These are phyloP conservation scores for Thelonectria blattea DNA, from an alignment of 2,329 filamentous ascomycete genomes.

Conservation along the genomic window DNA sequence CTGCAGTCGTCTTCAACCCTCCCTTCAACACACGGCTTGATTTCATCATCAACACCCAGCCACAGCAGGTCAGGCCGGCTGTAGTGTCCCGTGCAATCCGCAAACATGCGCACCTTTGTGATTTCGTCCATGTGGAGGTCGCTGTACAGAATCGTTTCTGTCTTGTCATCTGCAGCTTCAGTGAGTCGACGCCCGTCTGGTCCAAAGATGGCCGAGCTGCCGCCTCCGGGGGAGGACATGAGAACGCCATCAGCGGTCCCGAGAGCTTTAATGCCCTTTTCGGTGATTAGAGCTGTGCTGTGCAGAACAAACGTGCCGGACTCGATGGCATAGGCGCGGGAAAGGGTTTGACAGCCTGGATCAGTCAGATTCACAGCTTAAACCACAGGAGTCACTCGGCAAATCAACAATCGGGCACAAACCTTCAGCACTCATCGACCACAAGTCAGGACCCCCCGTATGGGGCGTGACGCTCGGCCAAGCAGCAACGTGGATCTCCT, in stretches of 20 bases:
- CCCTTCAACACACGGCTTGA: not conserved
- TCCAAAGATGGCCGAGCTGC: conserved; percentile 8
- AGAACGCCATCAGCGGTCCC: not conserved
- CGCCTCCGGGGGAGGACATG: conserved; percentile 6
- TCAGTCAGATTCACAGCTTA: not conserved
- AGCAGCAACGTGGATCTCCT: conserved; percentile 52
- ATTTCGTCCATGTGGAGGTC: conserved; percentile 14
- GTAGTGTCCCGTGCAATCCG: conserved; percentile 7
- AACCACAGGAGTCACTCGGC: no score
- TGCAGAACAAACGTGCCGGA: conserved; percentile 11
- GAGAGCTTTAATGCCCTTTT: conserved; percentile 6
- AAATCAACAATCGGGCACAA: not conserved
- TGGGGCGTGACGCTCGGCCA: conserved; percentile 46
- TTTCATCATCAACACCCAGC: conserved; percentile 8
- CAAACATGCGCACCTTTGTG: conserved; percentile 2
- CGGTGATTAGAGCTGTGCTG: conserved; percentile 1
- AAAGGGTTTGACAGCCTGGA: conserved; percentile 11
- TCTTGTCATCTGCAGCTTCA: not conserved
- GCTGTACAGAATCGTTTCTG: not conserved
- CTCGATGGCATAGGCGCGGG: conserved; percentile 17
- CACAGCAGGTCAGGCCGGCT: conserved; percentile 16
- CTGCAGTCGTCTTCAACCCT: no score
- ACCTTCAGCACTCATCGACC: conserved; percentile 15
- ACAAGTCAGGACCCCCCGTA: conserved; percentile 5
- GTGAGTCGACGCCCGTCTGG: conserved; percentile 15